phyloP scores from a whole-genome alignment of 805 yeast genomes.

The Ogataea nakhonphanomensis region DNA sequence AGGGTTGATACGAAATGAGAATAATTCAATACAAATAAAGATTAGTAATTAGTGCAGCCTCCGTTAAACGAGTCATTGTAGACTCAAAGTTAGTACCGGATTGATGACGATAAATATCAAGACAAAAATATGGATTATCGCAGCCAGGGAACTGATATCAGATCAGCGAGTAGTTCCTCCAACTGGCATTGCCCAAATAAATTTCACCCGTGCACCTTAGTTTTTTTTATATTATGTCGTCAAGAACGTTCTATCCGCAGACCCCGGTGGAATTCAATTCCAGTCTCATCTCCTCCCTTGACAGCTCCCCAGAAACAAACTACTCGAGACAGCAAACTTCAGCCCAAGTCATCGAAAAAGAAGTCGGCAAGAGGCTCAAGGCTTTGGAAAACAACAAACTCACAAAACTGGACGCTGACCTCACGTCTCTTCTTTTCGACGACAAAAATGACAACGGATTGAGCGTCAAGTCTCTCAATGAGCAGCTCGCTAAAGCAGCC shows the following conservation, averaged over 20 bases:
- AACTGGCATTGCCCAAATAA: too few species aligned
- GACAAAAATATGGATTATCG: too few species aligned
- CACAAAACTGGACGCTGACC: constrained; percentile 47
- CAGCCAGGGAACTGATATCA: too few species aligned
- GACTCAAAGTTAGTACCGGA: too few species aligned
- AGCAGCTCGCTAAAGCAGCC: constrained; percentile 34
- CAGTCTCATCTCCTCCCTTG: constrained; percentile 60
- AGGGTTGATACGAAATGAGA: background rate
- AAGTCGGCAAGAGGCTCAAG: constrained; percentile 56
- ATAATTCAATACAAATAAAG: background rate
- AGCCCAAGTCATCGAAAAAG: constrained; percentile 61
- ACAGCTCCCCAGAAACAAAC: constrained; percentile 56
- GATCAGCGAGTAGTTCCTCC: too few species aligned
- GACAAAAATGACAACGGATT: constrained; percentile 26
- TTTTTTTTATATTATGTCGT: constrained; percentile 18
- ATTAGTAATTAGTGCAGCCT: too few species aligned
- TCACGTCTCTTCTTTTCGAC: constrained; percentile 40
- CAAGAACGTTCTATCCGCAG: constrained; percentile 62
- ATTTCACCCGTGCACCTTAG: constrained; percentile 7
- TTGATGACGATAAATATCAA: too few species aligned
- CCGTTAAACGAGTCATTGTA: too few species aligned
- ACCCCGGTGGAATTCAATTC: constrained; percentile 69
- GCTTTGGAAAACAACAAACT: constrained; percentile 52
- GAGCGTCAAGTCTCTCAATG: constrained; percentile 29
- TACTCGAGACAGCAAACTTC: constrained; percentile 68